Evolutionary conservation across 495 filamentous ascomycete genomes (phyloP).

Genomic region (Glarea lozoyensis): DNA sequence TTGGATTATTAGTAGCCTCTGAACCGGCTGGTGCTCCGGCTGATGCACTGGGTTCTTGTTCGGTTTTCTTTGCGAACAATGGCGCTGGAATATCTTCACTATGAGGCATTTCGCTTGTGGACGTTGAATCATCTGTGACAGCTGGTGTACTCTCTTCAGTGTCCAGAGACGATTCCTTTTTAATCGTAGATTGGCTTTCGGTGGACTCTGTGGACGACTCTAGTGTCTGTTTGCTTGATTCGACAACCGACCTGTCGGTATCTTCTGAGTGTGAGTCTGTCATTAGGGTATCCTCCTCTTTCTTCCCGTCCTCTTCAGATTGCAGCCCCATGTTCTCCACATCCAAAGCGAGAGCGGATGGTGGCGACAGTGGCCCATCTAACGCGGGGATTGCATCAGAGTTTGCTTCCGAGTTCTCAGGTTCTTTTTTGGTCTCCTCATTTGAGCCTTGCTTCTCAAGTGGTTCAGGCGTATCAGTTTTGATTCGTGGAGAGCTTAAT

Average conservation of each 20-base stretch:
- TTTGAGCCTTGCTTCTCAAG: slow-evolving; percentile 30
- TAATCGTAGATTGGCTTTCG: not conserved
- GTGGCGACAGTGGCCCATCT: slow-evolving; percentile 44
- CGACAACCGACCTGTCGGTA: not conserved
- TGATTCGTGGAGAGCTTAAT: slow-evolving; percentile 46
- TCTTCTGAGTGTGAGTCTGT: slow-evolving; percentile 5
- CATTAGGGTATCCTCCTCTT: slow-evolving; percentile 17
- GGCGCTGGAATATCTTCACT: slow-evolving; percentile 62
- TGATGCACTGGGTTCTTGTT: not conserved
- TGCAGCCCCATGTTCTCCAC: slow-evolving; percentile 13
- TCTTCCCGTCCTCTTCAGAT: too few species aligned
- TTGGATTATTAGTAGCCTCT: not conserved
- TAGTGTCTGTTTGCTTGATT: slow-evolving; percentile 4
- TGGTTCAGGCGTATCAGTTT: too few species aligned
- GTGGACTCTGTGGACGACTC: slow-evolving; percentile 8
- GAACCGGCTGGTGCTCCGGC: not conserved
- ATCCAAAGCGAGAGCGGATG: slow-evolving; percentile 25
- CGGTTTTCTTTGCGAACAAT: slow-evolving; percentile 39
- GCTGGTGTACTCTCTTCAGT: not conserved
- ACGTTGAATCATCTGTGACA: not conserved
- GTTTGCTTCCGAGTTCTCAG: slow-evolving; percentile 35
- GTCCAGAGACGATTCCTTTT: too few species aligned
- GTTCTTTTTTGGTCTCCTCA: slow-evolving; percentile 28
- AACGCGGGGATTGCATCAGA: too few species aligned
- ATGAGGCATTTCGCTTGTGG: slow-evolving; percentile 27